Evolutionary conservation across 2,329 filamentous ascomycete species (phyloP).

Genomic region (Akanthomyces lecanii): DNA sequence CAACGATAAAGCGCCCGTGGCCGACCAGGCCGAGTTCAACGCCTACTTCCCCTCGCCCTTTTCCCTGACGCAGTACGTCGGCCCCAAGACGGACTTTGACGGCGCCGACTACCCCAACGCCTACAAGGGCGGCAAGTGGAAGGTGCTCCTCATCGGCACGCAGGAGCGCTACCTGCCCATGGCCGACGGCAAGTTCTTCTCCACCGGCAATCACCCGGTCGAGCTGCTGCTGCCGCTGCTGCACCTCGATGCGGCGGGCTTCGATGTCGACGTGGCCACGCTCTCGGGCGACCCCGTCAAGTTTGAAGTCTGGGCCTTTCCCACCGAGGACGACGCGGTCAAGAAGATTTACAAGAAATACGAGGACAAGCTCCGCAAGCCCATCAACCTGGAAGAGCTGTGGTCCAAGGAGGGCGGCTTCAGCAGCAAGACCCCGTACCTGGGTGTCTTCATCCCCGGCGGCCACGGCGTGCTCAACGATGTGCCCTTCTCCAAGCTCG

Average conservation of each 20-base stretch:
- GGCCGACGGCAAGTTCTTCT: slow-evolving; percentile 22
- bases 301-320: slow-evolving; percentile 25
- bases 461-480: slow-evolving; percentile 21
- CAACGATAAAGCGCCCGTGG: slow-evolving; percentile 18
- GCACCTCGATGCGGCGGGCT: slow-evolving; percentile 22
- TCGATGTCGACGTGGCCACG: slow-evolving; percentile 22
- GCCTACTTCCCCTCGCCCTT: slow-evolving; percentile 23
- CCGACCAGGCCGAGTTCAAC: slow-evolving; percentile 23
- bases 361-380: slow-evolving; percentile 20
- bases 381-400: slow-evolving; percentile 19
- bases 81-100: slow-evolving; percentile 21
- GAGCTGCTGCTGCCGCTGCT: slow-evolving; percentile 22
- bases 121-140: slow-evolving; percentile 22
- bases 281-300: slow-evolving; percentile 23
- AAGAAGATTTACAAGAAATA: slow-evolving; percentile 25
- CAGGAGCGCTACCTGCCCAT: slow-evolving; percentile 23
- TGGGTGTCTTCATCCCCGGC: slow-evolving; percentile 22
- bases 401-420: slow-evolving; percentile 19
- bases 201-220: slow-evolving; percentile 23
- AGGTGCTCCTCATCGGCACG: slow-evolving; percentile 21
- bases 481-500: slow-evolving; percentile 18
- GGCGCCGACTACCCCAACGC: slow-evolving; percentile 20
- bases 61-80: slow-evolving; percentile 21
- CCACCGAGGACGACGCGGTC: slow-evolving; percentile 22
- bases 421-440: slow-evolving; percentile 16